Evolutionary conservation across 164 flowering plant species (phyloP).

Genomic region (Berberis thunbergii): DNA sequence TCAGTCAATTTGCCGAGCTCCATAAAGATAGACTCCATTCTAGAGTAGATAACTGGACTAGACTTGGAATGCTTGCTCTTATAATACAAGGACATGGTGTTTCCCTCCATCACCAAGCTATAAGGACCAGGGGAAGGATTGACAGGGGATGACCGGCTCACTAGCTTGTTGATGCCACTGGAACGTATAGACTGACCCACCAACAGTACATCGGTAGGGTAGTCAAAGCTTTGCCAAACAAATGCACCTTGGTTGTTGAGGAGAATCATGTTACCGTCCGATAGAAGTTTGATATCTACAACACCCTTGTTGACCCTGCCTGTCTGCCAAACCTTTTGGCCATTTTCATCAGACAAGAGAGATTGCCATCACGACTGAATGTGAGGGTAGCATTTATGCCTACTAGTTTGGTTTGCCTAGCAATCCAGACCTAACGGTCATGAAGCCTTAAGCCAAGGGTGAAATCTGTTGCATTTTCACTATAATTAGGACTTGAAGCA

Average conservation of each 20-base stretch:
- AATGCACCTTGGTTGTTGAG: not conserved
- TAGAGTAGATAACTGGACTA: not conserved
- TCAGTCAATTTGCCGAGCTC: not conserved
- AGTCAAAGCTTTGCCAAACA: not conserved
- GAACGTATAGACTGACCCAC: not conserved
- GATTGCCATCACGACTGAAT: too few species aligned
- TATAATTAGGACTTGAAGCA: too few species aligned
- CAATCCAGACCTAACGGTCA: too few species aligned
- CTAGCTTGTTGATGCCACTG: not conserved
- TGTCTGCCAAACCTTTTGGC: not conserved
- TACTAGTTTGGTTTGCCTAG: too few species aligned
- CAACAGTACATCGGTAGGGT: not conserved
- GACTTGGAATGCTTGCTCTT: not conserved
- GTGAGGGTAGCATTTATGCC: too few species aligned
- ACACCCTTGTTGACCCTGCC: not conserved
- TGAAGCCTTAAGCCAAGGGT: too few species aligned
- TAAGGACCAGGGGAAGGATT: not conserved
- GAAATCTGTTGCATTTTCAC: too few species aligned
- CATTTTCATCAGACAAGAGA: slow-evolving; percentile 15
- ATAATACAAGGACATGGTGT: not conserved
- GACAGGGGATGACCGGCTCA: not conserved
- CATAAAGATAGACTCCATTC: not conserved
- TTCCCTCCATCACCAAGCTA: not conserved
- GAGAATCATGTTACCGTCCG: not conserved
- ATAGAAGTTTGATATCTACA: not conserved